Percentiles rank a stretch among this genome's conserved stretches.
phyloP scores from a whole-genome alignment of 1,139 yeast species.

The Zygosaccharomyces pseudobailii region DNA sequence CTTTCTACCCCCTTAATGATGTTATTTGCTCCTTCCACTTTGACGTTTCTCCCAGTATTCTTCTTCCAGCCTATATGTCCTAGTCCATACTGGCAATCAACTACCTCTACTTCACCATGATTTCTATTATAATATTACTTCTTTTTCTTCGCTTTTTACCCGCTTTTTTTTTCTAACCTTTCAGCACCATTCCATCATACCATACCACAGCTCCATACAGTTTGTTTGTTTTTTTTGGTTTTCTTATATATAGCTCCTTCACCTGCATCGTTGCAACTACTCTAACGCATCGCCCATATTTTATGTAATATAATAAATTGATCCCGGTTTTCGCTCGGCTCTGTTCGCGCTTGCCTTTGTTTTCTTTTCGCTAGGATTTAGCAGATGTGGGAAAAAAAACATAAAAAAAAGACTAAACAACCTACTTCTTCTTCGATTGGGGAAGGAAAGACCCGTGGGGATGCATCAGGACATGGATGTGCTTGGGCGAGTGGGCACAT shows the following conservation, averaged over 20 bases:
- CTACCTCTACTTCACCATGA: background rate
- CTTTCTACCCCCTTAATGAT: background rate
- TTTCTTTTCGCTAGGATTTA: background rate
- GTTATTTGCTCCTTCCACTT: slow-evolving; percentile 1
- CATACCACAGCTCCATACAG: background rate
- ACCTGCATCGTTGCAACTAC: slow-evolving; percentile 2
- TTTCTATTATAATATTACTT: background rate
- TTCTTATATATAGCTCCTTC: background rate
- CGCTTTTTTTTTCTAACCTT: background rate
- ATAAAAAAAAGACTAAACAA: background rate
- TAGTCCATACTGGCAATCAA: background rate
- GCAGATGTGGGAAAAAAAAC: background rate
- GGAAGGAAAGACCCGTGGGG: background rate
- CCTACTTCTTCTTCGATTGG: background rate
- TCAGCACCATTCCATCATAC: background rate
- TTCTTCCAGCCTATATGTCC: slow-evolving; percentile 1
- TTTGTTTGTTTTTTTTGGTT: background rate
- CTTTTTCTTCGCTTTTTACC: background rate
- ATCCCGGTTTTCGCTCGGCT: background rate
- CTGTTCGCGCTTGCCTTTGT: background rate
- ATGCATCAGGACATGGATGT: slow-evolving; percentile 7
- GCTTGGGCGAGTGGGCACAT: slow-evolving; percentile 22
- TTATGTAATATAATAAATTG: background rate
- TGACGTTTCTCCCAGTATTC: background rate
- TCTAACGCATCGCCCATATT: background rate